Evolutionary conservation across 78 protist genomes (phyloP).

Genomic region (Fonticula alba): DNA sequence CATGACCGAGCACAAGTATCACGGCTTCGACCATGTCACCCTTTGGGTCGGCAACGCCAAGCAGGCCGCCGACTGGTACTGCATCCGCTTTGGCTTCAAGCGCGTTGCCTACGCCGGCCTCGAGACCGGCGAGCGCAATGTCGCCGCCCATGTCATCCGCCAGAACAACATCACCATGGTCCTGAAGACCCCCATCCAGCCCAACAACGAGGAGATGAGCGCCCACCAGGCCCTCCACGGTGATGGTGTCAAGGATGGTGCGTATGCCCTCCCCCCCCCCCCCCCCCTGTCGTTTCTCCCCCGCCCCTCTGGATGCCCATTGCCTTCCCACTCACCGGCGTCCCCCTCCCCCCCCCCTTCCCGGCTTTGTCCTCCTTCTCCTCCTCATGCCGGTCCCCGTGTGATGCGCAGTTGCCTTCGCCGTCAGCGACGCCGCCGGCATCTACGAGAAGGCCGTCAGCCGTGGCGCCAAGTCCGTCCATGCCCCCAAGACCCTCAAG

Average conservation of each 20-base stretch:
- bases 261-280: no score
- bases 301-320: no score
- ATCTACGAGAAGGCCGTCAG: conserved; percentile 35
- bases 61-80: conserved; percentile 58
- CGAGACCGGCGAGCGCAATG: conserved; percentile 63
- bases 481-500: conserved; percentile 35
- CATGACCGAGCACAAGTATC: no score
- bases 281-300: no score
- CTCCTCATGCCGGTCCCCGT: no score
- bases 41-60: conserved; percentile 73
- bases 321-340: no score
- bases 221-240: conserved; percentile 48
- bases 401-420: conserved; percentile 44
- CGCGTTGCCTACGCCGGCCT: conserved; percentile 57
- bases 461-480: conserved; percentile 52
- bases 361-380: no score
- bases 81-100: conserved; percentile 58
- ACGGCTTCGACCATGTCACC: conserved; percentile 37
- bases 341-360: no score
- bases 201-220: conserved; percentile 17
- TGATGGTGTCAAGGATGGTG: conserved; percentile 57
- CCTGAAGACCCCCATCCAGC: conserved; percentile 25
- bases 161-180: conserved; percentile 24
- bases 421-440: conserved; percentile 34
- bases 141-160: conserved; percentile 49